Conservation (phyloP, 2,329 filamentous ascomycete species). For the Epichloe aotearoae region DNA sequence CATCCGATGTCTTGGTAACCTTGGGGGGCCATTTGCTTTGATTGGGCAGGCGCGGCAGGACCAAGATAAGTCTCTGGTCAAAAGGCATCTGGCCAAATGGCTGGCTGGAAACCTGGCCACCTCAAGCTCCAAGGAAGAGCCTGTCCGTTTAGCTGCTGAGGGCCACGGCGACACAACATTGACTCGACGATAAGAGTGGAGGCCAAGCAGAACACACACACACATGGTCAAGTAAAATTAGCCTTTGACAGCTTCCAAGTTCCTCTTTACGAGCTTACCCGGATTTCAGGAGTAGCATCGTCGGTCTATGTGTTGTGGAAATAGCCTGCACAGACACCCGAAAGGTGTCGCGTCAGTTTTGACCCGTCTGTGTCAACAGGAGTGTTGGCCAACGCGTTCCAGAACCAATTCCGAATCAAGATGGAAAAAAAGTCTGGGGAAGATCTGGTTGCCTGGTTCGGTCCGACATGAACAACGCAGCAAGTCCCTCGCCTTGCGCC, state of each 20-base stretch:
- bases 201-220: too few species aligned
- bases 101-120: too few species aligned
- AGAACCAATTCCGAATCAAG: background rate
- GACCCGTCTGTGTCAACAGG: background rate
- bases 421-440: background rate
- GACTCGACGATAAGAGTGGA: too few species aligned
- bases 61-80: too few species aligned
- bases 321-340: background rate
- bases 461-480: too few species aligned
- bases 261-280: background rate
- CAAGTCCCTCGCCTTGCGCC: too few species aligned
- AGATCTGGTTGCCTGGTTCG: too few species aligned
- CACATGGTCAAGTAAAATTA: background rate
- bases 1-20: background rate
- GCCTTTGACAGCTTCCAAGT: background rate
- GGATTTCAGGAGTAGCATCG: background rate
- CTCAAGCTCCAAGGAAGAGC: too few species aligned
- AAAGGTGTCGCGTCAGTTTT: background rate
- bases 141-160: too few species aligned
- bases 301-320: background rate
- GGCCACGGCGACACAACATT: too few species aligned
- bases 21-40: background rate
- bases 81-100: too few species aligned
- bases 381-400: background rate
- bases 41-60: too few species aligned